Percentiles rank a stretch among this genome's conserved stretches.
Conservation (phyloP, 441 rosid species). For the Pelargonium citronellum region DNA sequence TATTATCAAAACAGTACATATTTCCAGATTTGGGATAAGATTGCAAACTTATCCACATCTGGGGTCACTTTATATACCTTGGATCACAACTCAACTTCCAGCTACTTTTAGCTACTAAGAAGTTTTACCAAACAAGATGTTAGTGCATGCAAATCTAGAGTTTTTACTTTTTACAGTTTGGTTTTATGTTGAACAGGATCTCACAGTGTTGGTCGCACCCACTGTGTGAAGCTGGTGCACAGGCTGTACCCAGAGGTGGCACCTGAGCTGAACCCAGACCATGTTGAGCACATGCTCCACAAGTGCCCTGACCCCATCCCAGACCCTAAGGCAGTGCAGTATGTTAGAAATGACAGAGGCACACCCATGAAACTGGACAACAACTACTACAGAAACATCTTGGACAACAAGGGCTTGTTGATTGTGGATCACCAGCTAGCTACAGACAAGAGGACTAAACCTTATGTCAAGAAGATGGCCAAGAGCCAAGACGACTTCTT, state of each 20-base stretch:
- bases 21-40: slow-evolving; percentile 4
- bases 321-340: slow-evolving; percentile 94
- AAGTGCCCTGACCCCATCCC: slow-evolving; percentile 89
- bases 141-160: too few species aligned
- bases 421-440: slow-evolving; percentile 90
- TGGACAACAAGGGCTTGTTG: slow-evolving; percentile 87
- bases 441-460: slow-evolving; percentile 74
- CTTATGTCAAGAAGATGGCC: slow-evolving; percentile 91
- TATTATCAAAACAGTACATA: background rate
- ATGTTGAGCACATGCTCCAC: slow-evolving; percentile 75
- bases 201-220: slow-evolving; percentile 94
- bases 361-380: slow-evolving; percentile 90
- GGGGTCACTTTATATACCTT: background rate
- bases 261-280: slow-evolving; percentile 72
- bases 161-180: too few species aligned
- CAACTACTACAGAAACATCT: slow-evolving; percentile 86
- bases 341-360: slow-evolving; percentile 91
- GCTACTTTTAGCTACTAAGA: too few species aligned
- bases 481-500: slow-evolving; percentile 84
- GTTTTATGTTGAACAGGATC: slow-evolving; percentile 39
- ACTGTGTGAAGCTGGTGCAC: slow-evolving; percentile 91
- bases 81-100: background rate
- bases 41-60: background rate
- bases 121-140: too few species aligned
- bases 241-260: slow-evolving; percentile 85